Percentiles rank a stretch among this genome's conserved stretches.
These are phyloP conservation scores for Fistulinella cinereoalba DNA, from an alignment of 1,284 basidiomycete species.

Conservation along the genomic window DNA sequence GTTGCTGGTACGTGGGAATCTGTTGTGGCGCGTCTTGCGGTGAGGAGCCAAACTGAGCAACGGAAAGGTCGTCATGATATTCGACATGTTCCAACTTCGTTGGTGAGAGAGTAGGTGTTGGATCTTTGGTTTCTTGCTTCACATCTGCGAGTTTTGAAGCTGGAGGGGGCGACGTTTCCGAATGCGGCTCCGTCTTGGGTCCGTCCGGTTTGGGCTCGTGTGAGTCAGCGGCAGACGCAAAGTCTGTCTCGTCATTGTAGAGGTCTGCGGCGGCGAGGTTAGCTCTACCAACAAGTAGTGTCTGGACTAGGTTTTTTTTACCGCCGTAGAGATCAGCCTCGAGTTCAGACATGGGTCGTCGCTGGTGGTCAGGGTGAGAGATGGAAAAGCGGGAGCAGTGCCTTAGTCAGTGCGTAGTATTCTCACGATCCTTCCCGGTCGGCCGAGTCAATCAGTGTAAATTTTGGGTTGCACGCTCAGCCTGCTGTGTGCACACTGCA, in stretches of 20 bases:
- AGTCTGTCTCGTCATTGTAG: slow-evolving; percentile 72
- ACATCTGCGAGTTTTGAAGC: slow-evolving; percentile 17
- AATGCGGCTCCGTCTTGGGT: slow-evolving; percentile 14
- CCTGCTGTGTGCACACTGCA: no score
- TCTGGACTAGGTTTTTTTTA: slow-evolving; percentile 31
- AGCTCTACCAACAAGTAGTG: neutral
- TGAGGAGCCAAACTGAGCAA: slow-evolving; percentile 20
- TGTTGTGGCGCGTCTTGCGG: slow-evolving; percentile 50
- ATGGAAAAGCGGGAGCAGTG: slow-evolving; percentile 19
- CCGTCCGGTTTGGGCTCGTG: slow-evolving; percentile 30
- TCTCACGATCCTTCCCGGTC: slow-evolving; percentile 27
- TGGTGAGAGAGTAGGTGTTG: slow-evolving; percentile 14
- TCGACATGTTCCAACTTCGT: slow-evolving; percentile 23
- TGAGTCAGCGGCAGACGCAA: slow-evolving; percentile 44
- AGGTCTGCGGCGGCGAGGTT: slow-evolving; percentile 48
- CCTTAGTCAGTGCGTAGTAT: slow-evolving; percentile 29
- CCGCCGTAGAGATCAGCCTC: slow-evolving; percentile 85
- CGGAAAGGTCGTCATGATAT: slow-evolving; percentile 15
- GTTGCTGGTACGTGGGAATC: slow-evolving; percentile 74
- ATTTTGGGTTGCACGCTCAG: no score
- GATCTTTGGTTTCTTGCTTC: slow-evolving; percentile 19
- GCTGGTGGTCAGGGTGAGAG: slow-evolving; percentile 37
- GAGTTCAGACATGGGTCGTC: slow-evolving; percentile 62
- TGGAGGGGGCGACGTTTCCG: slow-evolving; percentile 15
- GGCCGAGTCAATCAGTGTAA: neutral